Conservation (phyloP, 805 yeast species). For the Cyberlindnera sargentensis region DNA sequence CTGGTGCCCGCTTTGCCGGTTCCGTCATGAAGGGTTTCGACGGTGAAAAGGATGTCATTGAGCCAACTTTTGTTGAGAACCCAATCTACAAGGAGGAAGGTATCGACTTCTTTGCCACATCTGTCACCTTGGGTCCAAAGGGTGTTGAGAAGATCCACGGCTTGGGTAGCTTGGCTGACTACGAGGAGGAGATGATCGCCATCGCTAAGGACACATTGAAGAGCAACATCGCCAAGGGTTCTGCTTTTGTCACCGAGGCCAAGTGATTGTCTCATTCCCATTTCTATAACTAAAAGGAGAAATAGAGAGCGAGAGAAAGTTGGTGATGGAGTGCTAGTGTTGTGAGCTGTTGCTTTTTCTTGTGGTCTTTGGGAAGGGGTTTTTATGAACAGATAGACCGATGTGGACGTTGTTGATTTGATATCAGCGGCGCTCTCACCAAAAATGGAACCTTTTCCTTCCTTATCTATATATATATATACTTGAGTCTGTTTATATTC, state of each 20-base stretch:
- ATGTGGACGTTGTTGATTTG: too few species aligned
- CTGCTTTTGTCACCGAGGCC: slow-evolving; percentile 71
- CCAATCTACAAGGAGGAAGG: slow-evolving; percentile 84
- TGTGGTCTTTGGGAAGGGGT: too few species aligned
- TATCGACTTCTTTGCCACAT: slow-evolving; percentile 89
- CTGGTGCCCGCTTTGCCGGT: slow-evolving; percentile 73
- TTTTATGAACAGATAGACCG: too few species aligned
- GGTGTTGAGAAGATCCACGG: slow-evolving; percentile 82
- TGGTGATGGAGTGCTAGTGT: too few species aligned
- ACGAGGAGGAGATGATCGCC: slow-evolving; percentile 88
- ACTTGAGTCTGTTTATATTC: too few species aligned
- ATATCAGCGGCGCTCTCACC: too few species aligned
- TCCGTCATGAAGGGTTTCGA: slow-evolving; percentile 57
- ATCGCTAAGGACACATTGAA: slow-evolving; percentile 44
- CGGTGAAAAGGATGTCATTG: slow-evolving; percentile 58
- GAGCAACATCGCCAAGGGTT: slow-evolving; percentile 86
- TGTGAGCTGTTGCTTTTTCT: too few species aligned
- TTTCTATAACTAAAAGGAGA: too few species aligned
- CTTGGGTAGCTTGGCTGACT: slow-evolving; percentile 62
- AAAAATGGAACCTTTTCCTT: background rate
- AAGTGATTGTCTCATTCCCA: slow-evolving; percentile 29
- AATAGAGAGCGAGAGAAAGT: too few species aligned
- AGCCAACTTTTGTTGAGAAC: slow-evolving; percentile 69
- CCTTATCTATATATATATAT: too few species aligned
- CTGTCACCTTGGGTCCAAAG: slow-evolving; percentile 85